A percentile compares a stretch with the other conserved stretches of the same genome.
phyloP scores from a whole-genome alignment of 495 filamentous ascomycete genomes.

The Evernia prunastri region DNA sequence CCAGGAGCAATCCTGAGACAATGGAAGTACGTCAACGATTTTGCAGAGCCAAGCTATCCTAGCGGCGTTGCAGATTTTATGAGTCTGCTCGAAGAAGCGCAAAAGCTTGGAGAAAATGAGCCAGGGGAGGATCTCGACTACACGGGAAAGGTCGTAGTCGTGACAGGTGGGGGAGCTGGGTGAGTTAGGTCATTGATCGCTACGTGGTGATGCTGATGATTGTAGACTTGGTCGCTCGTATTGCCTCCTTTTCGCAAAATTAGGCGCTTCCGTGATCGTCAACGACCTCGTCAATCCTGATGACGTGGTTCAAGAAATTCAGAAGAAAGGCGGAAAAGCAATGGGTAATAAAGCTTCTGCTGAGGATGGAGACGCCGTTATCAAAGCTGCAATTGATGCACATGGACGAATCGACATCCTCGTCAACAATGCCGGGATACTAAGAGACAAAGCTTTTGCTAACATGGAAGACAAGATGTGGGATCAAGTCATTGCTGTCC shows the following conservation, averaged over 20 bases:
- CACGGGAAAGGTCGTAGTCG: slow-evolving; percentile 81
- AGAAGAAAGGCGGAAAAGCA: slow-evolving; percentile 81
- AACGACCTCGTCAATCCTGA: slow-evolving; percentile 96
- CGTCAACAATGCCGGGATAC: slow-evolving; percentile 96
- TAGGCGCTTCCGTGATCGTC: slow-evolving; percentile 85
- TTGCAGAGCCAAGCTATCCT: slow-evolving; percentile 77
- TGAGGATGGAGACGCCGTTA: slow-evolving; percentile 87
- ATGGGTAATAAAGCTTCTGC: slow-evolving; percentile 89
- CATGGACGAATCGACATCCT: slow-evolving; percentile 92
- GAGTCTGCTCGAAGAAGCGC: slow-evolving; percentile 74
- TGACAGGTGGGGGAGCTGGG: slow-evolving; percentile 89
- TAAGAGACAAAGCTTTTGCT: slow-evolving; percentile 94
- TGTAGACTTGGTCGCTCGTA: slow-evolving; percentile 83
- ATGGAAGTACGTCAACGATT: slow-evolving; percentile 85
- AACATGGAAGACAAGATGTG: slow-evolving; percentile 96
- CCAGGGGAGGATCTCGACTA: slow-evolving; percentile 76
- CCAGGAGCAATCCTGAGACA: slow-evolving; percentile 80
- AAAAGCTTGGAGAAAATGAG: slow-evolving; percentile 67
- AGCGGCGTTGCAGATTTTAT: slow-evolving; percentile 86
- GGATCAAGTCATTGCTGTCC: slow-evolving; percentile 87
- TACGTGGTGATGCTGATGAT: slow-evolving; percentile 20
- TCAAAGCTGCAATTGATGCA: slow-evolving; percentile 87
- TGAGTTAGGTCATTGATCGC: slow-evolving; percentile 31
- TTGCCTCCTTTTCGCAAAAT: slow-evolving; percentile 82
- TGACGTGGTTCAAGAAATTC: slow-evolving; percentile 83